phyloP scores from a whole-genome alignment of 2,329 filamentous ascomycete genomes.

The Ophiocordyceps camponoti-floridani region DNA sequence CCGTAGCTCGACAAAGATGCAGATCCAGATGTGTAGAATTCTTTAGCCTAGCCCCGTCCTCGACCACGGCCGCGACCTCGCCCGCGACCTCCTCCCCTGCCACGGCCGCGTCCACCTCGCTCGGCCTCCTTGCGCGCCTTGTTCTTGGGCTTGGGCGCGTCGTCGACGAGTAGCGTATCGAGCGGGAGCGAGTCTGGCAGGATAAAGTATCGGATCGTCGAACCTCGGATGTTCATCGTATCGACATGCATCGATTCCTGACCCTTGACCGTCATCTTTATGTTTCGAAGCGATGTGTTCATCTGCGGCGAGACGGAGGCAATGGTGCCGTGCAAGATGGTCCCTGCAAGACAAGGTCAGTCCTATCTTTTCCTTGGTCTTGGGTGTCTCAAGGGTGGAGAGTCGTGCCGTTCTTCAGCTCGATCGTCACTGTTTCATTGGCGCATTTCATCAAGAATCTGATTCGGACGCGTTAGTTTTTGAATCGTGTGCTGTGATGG shows the following conservation, averaged over 20 bases:
- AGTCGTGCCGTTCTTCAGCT: slow-evolving; percentile 80
- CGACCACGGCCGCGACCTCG: slow-evolving; percentile 25
- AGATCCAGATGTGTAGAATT: background rate
- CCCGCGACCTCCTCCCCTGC: slow-evolving; percentile 35
- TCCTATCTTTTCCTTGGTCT: slow-evolving; percentile 1
- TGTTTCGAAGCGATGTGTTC: slow-evolving; percentile 90
- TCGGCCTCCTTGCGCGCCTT: slow-evolving; percentile 89
- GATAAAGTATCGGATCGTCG: slow-evolving; percentile 91
- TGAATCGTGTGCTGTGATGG: too few relatives aligned
- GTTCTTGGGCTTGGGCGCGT: slow-evolving; percentile 97
- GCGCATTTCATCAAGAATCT: slow-evolving; percentile 99
- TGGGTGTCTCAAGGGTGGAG: background rate
- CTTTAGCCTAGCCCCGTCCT: slow-evolving; percentile 10
- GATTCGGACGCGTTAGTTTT: slow-evolving; percentile 5
- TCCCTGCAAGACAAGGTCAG: slow-evolving; percentile 37
- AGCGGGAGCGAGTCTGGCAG: slow-evolving; percentile 88
- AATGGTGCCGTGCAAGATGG: slow-evolving; percentile 92
- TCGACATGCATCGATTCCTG: slow-evolving; percentile 80
- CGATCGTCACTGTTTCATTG: slow-evolving; percentile 96
- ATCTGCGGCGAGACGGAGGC: slow-evolving; percentile 93
- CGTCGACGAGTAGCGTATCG: slow-evolving; percentile 89
- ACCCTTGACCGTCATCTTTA: slow-evolving; percentile 87
- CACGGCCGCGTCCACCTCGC: slow-evolving; percentile 33
- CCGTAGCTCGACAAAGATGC: background rate
- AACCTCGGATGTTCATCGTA: slow-evolving; percentile 91